Base-by-base conservation (phyloP, 805 yeast genomes). In the Cyberlindnera mississippiensis region DNA sequence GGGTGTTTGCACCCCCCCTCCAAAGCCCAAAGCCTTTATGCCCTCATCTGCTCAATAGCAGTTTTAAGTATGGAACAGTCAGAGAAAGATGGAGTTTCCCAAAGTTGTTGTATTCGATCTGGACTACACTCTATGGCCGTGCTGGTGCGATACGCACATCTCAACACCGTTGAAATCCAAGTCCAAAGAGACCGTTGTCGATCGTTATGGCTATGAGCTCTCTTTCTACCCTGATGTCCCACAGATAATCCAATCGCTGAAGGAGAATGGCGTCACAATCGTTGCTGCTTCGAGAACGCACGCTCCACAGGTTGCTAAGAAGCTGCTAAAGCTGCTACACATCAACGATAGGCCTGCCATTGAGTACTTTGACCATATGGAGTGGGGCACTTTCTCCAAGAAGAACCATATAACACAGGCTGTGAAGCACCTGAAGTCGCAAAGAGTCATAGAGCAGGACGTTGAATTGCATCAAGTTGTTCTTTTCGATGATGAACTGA, bases 111-210 rank as follows among this genome's bases (percentile, higher is more conserved):
- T 84, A 0, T 82, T 84, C 57, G 93, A 84, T 50, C 63, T 84
- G 33, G 93, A 84, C 57, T 84, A 79, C 55, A 84, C 93, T 0
- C 61, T 84, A 27, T 84, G 93, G 93, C 90, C 85, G 10, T 78
- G 82, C 47, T 84, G 90, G 90, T 83, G 90, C 60, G 90, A 84
- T 52, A 82, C 87, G 1, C 90, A 84, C 54, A 69, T 85, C 16
- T 59, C 68, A 3, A 64, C 76, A 7, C 90, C 90, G 0, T 44
- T 81, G 17, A 67, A 66, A 40, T 54, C 66, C n/a, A 42, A 46
- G 15, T 53, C 62, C 13, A 63, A 63, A 11, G 53, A 60, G 13
- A 54, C 61, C 4, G 67, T 81, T 2, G 63, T 67, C 1, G 91
- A 84, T 52, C 63, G 46, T 28, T 38, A 68, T 44, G 87, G 87